Base-by-base conservation (phyloP, 345 rosid genomes). In the Alliaria petiolata region DNA sequence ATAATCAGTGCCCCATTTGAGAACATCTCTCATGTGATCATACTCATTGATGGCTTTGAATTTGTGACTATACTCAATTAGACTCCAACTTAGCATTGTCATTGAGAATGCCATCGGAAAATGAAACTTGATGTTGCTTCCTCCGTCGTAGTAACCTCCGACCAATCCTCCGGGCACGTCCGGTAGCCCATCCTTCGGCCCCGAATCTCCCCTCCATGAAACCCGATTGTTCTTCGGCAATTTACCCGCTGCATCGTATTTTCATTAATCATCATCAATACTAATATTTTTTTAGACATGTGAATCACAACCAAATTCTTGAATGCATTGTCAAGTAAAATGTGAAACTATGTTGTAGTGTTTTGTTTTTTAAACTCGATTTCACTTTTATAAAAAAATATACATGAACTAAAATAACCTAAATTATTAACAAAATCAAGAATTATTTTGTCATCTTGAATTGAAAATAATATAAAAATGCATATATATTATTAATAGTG, bases 51-150 rank as follows among this genome's bases (percentile, higher is more conserved):
- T 82, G 19, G 88, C 83, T 43, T 80, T 14, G 59, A 76, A 90
- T 65, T 92, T 92, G 57, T 88, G 87, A 11, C 54, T 72, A 81
- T 92, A 92, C 68, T 92, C 96, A 59, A 92, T 85, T 5, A 86
- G 82, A 72, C 98, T 92, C 98, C 98, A 92, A 75, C 98, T 92
- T 19, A 92, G 79, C 96, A 92, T 84, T 5, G 98, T 86, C 90
- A 90, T 90, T 58, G 95, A 71, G 66, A 76, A 92, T 17, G 98
- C 84, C 96, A 90, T 88, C 6, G 96, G 98, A 72, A 92, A 90
- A 80, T 92, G 86, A 74, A 86, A 92, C 82, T 92, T 92, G 20
- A 26, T 47, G 47, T 84, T 88, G 66, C 85, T 93, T 65, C 98
- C 96, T 0, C 93, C 98, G 34, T 92, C 96, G 55, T 92, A 92